Evolutionary conservation across 306 rosid genomes (phyloP).

Genomic region (Gynostemma pentaphyllum): DNA sequence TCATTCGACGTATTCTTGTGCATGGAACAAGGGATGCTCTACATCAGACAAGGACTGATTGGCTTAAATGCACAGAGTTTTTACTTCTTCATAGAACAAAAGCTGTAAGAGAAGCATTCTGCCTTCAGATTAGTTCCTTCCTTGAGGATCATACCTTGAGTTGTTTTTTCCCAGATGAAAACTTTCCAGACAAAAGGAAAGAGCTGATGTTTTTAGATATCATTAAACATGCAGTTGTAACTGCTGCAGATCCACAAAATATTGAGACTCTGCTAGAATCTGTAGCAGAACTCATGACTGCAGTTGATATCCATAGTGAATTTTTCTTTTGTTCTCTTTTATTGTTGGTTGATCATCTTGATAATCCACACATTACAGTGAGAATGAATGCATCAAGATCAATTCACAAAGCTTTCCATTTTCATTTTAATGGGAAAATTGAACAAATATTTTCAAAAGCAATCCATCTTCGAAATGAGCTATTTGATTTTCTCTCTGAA

Average conservation of each 20-base stretch:
- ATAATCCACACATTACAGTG: constrained; percentile 57
- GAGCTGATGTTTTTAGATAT: constrained; percentile 48
- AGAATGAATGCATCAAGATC: constrained; percentile 71
- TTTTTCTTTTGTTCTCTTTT: constrained; percentile 51
- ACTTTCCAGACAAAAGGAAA: constrained; percentile 27
- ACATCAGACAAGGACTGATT: constrained; percentile 33
- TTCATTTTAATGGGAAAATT: constrained; percentile 66
- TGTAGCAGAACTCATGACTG: constrained; percentile 59
- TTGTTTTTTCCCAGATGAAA: constrained; percentile 40
- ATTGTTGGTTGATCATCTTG: constrained; percentile 84
- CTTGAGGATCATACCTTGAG: constrained; percentile 41
- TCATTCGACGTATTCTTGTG: constrained; percentile 52
- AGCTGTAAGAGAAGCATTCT: constrained; percentile 74
- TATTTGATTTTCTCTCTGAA: constrained; percentile 61
- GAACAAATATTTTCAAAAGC: constrained; percentile 48
- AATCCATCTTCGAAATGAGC: constrained; percentile 60
- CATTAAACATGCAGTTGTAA: constrained; percentile 40
- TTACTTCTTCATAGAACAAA: constrained; percentile 45
- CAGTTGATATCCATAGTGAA: constrained; percentile 49
- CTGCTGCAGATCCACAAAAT: constrained; percentile 41
- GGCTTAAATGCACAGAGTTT: constrained; percentile 55
- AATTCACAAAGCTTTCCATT: constrained; percentile 56
- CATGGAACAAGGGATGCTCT: constrained; percentile 43
- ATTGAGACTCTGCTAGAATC: constrained; percentile 74
- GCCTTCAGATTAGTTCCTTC: constrained; percentile 67